Evolutionary conservation across 805 yeast genomes (phyloP), one percentile per base, ranked within the genome.

Genomic region (Yamadazyma akitaensis): DNA sequence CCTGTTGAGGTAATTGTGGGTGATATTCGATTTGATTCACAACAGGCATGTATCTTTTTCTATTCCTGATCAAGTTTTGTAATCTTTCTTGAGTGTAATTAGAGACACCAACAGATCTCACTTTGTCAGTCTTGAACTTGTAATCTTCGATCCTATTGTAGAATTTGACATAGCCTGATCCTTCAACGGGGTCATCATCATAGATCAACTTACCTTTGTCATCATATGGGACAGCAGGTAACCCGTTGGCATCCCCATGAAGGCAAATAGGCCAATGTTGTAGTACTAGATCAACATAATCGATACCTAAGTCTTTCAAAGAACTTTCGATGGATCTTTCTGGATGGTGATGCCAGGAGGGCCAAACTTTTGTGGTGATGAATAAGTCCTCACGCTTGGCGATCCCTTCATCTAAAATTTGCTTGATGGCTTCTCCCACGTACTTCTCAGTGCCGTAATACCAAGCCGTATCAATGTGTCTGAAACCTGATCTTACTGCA

Each of bases 391-490:
- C 78, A 58, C 83, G 67, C 53, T 72, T 72, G 42, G 75, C 62
- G 14, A 60, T 56, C 49, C 83, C 84, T 47, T 70, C 74, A 13
- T 63, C 73, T 48, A 80, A 66, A 47, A 76, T 61, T 48, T 74
- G 75, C 44, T 73, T 69, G 50, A 82, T 63, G 9, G 70, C 77
- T 48, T 72, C 63, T 1, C 80, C 80, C 40, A 75, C 61, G 46
- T 60, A 56, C 30, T 58, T 55, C 52, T 75, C 80, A 3, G 76
- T 67, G 0, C 72, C 76, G 50, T 77, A 77, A 43, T 54, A 64
- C 75, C 78, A 75, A 10, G 81, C 82, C 2, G 80, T 74, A 56
- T 77, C 82, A 37, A 77, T 70, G 49, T 72, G 80, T 17, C 77
- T 66, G 47, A 73, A 75, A 0, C 77, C 77, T 0, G 77, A 75